These are phyloP conservation scores for Pyricularia sp. DNA, from an alignment of 2,329 filamentous ascomycete species.

Conservation along the genomic window DNA sequence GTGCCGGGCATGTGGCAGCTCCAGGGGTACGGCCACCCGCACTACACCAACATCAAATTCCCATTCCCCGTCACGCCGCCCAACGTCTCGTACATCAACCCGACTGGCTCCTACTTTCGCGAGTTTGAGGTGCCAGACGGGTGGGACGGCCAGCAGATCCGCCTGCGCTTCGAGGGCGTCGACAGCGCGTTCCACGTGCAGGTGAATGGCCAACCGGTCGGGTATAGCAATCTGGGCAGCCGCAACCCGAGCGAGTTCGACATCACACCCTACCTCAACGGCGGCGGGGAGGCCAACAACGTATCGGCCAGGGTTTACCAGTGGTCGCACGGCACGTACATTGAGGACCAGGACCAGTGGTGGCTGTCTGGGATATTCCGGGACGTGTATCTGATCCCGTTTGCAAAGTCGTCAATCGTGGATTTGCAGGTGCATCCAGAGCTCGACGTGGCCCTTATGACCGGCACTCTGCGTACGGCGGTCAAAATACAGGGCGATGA, in stretches of 20 bases:
- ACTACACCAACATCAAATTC: constrained; percentile 55
- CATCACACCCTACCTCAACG: constrained; percentile 42
- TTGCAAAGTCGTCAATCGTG: constrained; percentile 45
- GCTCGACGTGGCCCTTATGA: constrained; percentile 27
- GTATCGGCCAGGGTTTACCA: constrained; percentile 63
- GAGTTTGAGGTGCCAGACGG: constrained; percentile 41
- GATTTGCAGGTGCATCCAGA: constrained; percentile 44
- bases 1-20: constrained; percentile 61
- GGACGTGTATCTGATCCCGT: constrained; percentile 50
- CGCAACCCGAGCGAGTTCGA: constrained; percentile 69
- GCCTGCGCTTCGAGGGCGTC: constrained; percentile 67
- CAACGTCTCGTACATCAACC: constrained; percentile 46
- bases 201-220: constrained; percentile 58
- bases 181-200: constrained; percentile 64
- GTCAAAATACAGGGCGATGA: not conserved
- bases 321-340: constrained; percentile 61
- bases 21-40: constrained; percentile 51
- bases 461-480: not conserved
- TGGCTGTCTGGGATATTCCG: constrained; percentile 50
- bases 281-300: constrained; percentile 34
- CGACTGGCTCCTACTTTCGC: constrained; percentile 53
- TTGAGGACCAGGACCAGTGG: constrained; percentile 61
- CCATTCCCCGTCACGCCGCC: constrained; percentile 54
- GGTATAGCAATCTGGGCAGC: constrained; percentile 59
- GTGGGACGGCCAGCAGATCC: constrained; percentile 42